Percentiles rank a stretch among this genome's conserved stretches.
phyloP scores from a whole-genome alignment of 1,284 basidiomycete species.

The Macrocystidia cucumis region DNA sequence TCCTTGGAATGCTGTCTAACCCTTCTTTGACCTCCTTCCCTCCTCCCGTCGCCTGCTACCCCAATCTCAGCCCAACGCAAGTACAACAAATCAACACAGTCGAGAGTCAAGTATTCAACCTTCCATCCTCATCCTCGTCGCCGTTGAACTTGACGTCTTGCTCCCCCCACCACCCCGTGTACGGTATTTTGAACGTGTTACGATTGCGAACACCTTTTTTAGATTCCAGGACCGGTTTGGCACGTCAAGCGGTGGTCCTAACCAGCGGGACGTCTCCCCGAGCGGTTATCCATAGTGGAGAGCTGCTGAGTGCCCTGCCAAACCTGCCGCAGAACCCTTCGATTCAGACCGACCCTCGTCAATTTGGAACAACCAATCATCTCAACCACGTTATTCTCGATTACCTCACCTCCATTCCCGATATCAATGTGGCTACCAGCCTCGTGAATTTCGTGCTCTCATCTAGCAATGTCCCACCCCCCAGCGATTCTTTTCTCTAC shows the following conservation, averaged over 20 bases:
- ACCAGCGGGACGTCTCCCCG: conserved; percentile 35
- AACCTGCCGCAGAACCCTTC: conserved; percentile 20
- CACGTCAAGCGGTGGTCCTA: conserved; percentile 43
- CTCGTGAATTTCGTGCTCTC: conserved; percentile 41
- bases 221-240: conserved; percentile 31
- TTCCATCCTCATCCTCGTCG: conserved; percentile 23
- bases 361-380: conserved; percentile 45
- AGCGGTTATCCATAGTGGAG: conserved; percentile 41
- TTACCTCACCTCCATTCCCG: conserved; percentile 47
- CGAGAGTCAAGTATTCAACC: conserved; percentile 43
- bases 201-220: conserved; percentile 48
- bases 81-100: conserved; percentile 34
- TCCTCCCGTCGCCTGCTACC: conserved; percentile 53
- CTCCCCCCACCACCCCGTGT: conserved; percentile 47
- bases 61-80: conserved; percentile 32
- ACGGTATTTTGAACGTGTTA: conserved; percentile 53
- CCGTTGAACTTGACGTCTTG: conserved; percentile 38
- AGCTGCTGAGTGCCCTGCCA: conserved; percentile 38
- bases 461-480: conserved; percentile 30
- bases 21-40: conserved; percentile 44
- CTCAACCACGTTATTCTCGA: conserved; percentile 50
- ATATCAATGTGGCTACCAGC: conserved; percentile 35
- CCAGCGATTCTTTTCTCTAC: conserved; percentile 29
- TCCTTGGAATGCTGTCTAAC: conserved; percentile 32
- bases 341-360: conserved; percentile 37